Evolutionary conservation across 2,329 filamentous ascomycete species (phyloP), one percentile per base, ranked within the genome.

Genomic region (Exophiala sp.): DNA sequence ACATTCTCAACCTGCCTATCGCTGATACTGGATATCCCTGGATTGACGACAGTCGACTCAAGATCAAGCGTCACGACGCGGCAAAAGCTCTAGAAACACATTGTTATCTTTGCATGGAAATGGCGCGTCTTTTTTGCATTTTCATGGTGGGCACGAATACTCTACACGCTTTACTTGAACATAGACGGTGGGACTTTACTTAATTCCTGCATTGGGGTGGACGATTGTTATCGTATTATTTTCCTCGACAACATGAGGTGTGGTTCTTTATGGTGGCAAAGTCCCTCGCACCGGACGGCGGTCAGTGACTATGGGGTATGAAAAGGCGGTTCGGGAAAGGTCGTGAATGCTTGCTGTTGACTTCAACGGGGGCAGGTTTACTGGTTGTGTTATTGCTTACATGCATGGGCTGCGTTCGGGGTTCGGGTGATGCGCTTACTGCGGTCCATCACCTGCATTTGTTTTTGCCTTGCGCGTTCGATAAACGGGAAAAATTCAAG

Each of bases 51-150:
- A 14, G 35, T 52, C 34, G 11, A 34, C 18, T 35, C 38, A 20
- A 21, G 14, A 24, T 12, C 24, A 5, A 29, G 24, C 7, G 24
- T 46, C 40, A 44, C 18, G 33, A 29, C 29, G 16, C 24, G 24
- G 24, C 24, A 53, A 48, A 48, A 52, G 41, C 46, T 29, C 24
- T 8, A 5, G 24, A 29, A 29, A 29, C 20, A 35, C 12, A 5
- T 43, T 24, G 1, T 14, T 14, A 34, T n/a, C 36, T 43, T 50
- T 49, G 54, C 54, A 56, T 52, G 34, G 41, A 35, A 36, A 36
- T 18, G 54, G 54, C 54, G 54, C 35, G 54, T 49, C 38, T 52
- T 33, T 41, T 50, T 50, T 52, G 49, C 49, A 56, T 56, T 52
- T 55, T 16, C 24, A 43, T 18, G 35, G 33, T 18, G 41, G 33